Evolutionary conservation across 2,329 filamentous ascomycete genomes (phyloP), one percentile per base, ranked within the genome.

Genomic region (Colletotrichum sp.): DNA sequence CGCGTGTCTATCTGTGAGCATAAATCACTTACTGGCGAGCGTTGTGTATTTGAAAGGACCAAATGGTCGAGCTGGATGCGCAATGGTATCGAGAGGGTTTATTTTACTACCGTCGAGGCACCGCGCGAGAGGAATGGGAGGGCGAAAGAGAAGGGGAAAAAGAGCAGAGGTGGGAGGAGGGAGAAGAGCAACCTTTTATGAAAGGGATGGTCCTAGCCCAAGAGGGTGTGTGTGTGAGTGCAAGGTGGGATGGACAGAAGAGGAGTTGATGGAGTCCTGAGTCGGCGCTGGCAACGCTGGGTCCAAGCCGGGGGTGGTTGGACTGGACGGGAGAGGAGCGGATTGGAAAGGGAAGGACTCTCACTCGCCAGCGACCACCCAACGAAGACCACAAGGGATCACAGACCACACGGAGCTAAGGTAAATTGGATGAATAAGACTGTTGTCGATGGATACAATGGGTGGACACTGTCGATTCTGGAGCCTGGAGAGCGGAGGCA

Each of bases 11-110:
- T 73, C 15, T 36, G 62, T 52, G 56, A 75, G 58, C 34, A 32
- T 15, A 56, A 56, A 66, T 48, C 10, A 76, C 74, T 76, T 76
- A 76, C 74, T 71, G 66, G 62, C 60, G 58, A 70, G 52, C 61
- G 39, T 61, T 60, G 64, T 36, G 65, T 69, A 69, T 61, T 58
- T 55, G 55, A 34, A 30, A 27, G 48, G 74, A 76, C 74, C 70
- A 22, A 64, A 30, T 58, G 71, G 66, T 71, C 66, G 10, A 62
- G 30, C 27, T 76, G 36, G 52, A 61, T 75, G 71, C 71, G 71
- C 74, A 75, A 74, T 76, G 71, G 74, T 34, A 75, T 76, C 74
- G 74, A 76, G 74, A 76, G 74, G 71, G 71, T 66, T 74, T 70
- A 60, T 75, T 66, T 71, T 74, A 61, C 71, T 76, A 75, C 74